Evolutionary conservation across 768 basidiomycete genomes (phyloP), one percentile per base, ranked within the genome.

Genomic region (Kwoniella bestiolae): DNA sequence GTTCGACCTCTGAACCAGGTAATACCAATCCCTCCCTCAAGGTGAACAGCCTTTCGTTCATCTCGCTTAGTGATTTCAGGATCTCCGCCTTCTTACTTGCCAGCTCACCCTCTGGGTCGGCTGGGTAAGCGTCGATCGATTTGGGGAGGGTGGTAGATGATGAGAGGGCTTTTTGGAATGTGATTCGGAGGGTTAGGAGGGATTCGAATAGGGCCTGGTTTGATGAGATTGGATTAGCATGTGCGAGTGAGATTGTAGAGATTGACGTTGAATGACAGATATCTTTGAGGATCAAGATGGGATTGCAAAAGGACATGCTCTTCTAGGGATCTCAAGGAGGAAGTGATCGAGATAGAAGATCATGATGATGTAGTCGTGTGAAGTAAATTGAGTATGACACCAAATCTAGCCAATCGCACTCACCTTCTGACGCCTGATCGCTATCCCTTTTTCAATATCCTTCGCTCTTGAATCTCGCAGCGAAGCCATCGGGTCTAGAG

Each of bases 171-270:
- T 94, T 97, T 82, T 97, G 95, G 47, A 96, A 81, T 26, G 88
- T 88, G 78, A 98, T 98, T 35, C 95, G 87, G n/a, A 91, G 87
- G 77, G 96, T 91, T 29, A 97, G 84, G 38, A 97, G 84, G 4
- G 85, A 84, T 79, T 97, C 92, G 90, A 92, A 96, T 35, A 94
- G 81, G 2, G 84, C 83, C 93, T 97, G 73, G 12, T 45, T 38
- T 26, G n/a, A n/a, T n/a, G n/a, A n/a, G n/a, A n/a, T n/a, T n/a
- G n/a, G n/a, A n/a, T n/a, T n/a, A n/a, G n/a, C n/a, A n/a, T n/a
- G n/a, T n/a, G n/a, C n/a, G n/a, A n/a, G n/a, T n/a, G n/a, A n/a
- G n/a, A n/a, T n/a, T n/a, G n/a, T n/a, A n/a, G n/a, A n/a, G n/a
- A n/a, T n/a, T n/a, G n/a, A n/a, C n/a, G n/a, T n/a, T n/a, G n/a